Conservation (phyloP, 257 asterid species). For the Eucommia ulmoides region DNA sequence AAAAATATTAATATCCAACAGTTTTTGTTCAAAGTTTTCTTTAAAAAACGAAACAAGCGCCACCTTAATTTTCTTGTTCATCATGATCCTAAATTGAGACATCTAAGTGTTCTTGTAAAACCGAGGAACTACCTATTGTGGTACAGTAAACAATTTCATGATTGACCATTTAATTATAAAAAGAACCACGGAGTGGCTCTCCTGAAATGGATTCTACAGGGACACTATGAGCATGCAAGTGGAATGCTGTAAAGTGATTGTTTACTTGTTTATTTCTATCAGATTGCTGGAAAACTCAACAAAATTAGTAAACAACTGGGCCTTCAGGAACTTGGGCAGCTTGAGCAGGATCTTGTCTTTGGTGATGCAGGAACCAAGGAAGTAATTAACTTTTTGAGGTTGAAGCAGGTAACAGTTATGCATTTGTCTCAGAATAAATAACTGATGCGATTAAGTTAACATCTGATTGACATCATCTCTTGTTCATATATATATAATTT, state of each 20-base stretch:
- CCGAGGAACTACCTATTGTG: no score
- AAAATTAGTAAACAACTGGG: conserved; percentile 41
- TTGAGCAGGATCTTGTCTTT: conserved; percentile 96
- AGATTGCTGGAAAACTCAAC: conserved; percentile 93
- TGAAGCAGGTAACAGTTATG: conserved; percentile 38
- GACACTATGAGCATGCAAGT: conserved; percentile 3
- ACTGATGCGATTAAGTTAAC: background rate
- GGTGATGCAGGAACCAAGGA: conserved; percentile 99
- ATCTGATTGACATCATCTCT: conserved; percentile 6
- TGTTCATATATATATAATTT: background rate
- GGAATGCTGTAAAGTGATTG: conserved; percentile 3
- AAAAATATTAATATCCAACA: no score
- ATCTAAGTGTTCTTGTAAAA: no score
- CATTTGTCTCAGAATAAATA: conserved; percentile 4
- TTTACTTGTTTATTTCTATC: conserved; percentile 16
- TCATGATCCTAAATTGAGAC: no score
- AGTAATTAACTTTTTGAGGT: conserved; percentile 60
- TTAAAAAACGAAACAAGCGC: no score
- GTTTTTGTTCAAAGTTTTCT: no score
- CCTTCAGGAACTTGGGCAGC: conserved; percentile 90
- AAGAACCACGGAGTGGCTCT: background rate
- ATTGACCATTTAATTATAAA: no score
- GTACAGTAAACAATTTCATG: no score
- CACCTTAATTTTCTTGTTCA: no score
- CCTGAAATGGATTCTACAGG: background rate